Base-by-base conservation (phyloP, 805 yeast genomes). In the Lipomyces mesembrius region DNA sequence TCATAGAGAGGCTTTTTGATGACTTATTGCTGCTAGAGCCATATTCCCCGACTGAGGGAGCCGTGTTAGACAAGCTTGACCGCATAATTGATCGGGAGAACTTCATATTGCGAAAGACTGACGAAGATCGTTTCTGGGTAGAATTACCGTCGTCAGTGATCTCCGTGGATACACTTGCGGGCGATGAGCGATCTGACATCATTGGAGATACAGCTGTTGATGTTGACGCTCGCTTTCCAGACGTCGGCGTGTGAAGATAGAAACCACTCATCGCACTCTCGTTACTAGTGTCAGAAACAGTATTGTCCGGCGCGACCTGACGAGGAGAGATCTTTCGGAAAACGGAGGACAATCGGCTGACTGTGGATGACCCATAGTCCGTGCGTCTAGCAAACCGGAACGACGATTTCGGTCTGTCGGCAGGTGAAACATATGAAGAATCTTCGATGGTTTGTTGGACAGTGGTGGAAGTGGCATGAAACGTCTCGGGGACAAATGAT, bases 281-380 rank as follows among this genome's bases (percentile, higher is more conserved):
- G 39, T 35, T 60, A 2, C 35, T 46, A 14, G 46, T 34, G 11
- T 27, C 35, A 3, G 35, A 43, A n/a, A 35, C 22, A 3, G 57
- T 14, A 11, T 25, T 39, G n/a, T 37, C 46, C 12, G 57, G 25
- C 6, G 53, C 29, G 39, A 53, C 56, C 20, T 56, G 49, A 14
- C 60, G 67, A 12, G 67, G 58, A 9, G 68, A 51, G 51, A 65
- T 59, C 35, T 61, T 65, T 5, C 65, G 52, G 20, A 65, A 59
- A 7, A 59, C 60, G 3, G 65, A 61, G 4, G 68, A 58, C 11
- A 54, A 63, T 53, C 52, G 20, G 29, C 57, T 9, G 20, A 39
- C 17, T 4, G 59, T 55, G 14, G 62, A 34, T 32, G 57, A 46
- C 27, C 53, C 62, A 25, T 64, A 61, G 17, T 58, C 58, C 43